Conservation (phyloP, 176 grass and related monocot species). For the Pharus latifolius region DNA sequence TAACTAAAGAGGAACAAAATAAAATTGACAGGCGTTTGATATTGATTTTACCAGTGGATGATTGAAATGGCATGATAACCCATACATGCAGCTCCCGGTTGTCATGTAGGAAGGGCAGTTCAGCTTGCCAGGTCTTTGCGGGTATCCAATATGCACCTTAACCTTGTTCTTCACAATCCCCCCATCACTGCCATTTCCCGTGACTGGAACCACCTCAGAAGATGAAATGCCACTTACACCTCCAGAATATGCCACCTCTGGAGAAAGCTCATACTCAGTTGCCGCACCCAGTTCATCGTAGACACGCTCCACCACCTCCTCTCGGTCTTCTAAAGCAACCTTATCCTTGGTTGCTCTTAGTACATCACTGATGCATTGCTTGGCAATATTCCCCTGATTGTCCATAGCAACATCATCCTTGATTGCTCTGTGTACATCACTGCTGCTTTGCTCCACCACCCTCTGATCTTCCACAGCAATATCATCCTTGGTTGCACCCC, state of each 20-base stretch:
- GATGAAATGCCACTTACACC: not conserved
- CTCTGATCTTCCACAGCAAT: not conserved
- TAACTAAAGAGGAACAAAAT: not conserved
- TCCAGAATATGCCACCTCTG: not conserved
- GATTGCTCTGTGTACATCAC: too few relatives aligned
- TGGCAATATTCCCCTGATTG: not conserved
- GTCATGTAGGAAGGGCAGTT: slow-evolving; percentile 44
- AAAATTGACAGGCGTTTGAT: not conserved
- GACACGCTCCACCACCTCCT: not conserved
- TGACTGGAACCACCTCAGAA: not conserved
- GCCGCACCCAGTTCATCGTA: not conserved
- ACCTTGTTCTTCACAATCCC: slow-evolving; percentile 14
- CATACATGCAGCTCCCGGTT: slow-evolving; percentile 27
- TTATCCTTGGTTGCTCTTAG: not conserved
- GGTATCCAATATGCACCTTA: slow-evolving; percentile 11
- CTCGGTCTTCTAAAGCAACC: not conserved
- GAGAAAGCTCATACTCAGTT: not conserved
- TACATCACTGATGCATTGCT: not conserved
- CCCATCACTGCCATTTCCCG: not conserved
- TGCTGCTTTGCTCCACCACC: not conserved
- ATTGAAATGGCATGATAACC: slow-evolving; percentile 36
- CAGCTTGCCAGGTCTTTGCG: slow-evolving; percentile 39
- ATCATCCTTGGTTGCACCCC: not conserved
- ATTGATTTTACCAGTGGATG: slow-evolving; percentile 26
- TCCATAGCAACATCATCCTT: not conserved